Percentiles rank a stretch among this genome's conserved stretches.
These are phyloP conservation scores for Tylopilus sp. DNA, from an alignment of 768 basidiomycete species.

Conservation along the genomic window DNA sequence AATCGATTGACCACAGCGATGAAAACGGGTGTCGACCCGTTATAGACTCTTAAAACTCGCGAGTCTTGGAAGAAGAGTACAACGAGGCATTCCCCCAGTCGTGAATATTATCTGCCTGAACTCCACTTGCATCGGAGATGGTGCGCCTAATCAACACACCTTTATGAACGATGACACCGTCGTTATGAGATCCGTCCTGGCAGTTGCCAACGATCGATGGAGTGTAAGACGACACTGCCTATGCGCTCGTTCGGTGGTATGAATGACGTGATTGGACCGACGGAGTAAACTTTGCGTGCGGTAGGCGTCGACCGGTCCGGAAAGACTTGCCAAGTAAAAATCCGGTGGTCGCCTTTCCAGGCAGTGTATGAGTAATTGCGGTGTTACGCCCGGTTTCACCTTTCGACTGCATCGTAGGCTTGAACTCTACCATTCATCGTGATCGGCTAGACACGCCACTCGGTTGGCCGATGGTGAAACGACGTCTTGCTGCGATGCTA, in stretches of 20 bases:
- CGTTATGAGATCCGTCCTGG: conserved; percentile 18
- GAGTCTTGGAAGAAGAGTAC: conserved; percentile 1
- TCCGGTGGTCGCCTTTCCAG: conserved; percentile 11
- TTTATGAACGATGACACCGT: conserved; percentile 15
- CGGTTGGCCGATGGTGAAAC: conserved; percentile 14
- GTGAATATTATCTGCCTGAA: background rate
- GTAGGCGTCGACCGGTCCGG: conserved; percentile 14
- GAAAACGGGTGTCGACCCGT: conserved; percentile 4
- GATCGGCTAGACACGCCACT: conserved; percentile 14
- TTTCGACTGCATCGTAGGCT: conserved; percentile 7
- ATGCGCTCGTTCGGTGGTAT: conserved; percentile 16
- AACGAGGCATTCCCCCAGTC: conserved; percentile 14
- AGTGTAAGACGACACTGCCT: conserved; percentile 10
- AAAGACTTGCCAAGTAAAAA: conserved; percentile 9
- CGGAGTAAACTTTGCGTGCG: conserved; percentile 24
- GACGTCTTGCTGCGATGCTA: background rate
- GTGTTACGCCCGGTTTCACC: conserved; percentile 10
- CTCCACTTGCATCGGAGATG: conserved; percentile 13
- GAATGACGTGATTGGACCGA: conserved; percentile 29
- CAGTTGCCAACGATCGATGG: conserved; percentile 17
- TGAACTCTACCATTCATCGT: no score
- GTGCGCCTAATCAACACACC: conserved; percentile 23
- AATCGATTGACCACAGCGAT: background rate
- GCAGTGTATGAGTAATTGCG: conserved; percentile 6
- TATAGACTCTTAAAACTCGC: background rate